phyloP scores from a whole-genome alignment of 345 rosid genomes.

The Gossypium stocksii region DNA sequence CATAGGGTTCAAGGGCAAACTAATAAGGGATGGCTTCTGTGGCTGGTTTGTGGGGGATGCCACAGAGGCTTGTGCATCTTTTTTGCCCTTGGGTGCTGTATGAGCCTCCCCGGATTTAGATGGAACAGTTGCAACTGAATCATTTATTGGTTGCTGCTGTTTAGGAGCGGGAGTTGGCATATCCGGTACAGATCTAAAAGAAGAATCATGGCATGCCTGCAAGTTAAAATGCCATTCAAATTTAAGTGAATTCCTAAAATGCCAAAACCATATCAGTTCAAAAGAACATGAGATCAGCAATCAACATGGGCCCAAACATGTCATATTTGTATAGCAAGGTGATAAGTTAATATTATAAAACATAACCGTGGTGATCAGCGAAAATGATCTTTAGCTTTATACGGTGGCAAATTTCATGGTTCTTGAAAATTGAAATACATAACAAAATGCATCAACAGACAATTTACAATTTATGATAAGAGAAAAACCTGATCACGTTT shows the following conservation, averaged over 20 bases:
- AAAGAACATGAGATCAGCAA: background rate
- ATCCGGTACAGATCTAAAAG: conserved; percentile 43
- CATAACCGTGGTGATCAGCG: background rate
- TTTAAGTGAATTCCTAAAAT: conserved; percentile 9
- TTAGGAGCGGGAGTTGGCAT: conserved; percentile 57
- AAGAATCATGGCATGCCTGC: conserved; percentile 61
- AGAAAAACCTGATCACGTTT: conserved; percentile 71
- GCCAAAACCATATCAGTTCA: background rate
- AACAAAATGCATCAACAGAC: background rate
- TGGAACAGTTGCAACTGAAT: conserved; percentile 37
- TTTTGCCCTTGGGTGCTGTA: conserved; percentile 41
- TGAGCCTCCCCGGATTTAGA: conserved; percentile 41
- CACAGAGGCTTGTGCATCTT: conserved; percentile 50
- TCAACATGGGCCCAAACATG: background rate
- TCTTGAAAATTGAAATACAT: background rate
- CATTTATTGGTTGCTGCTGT: conserved; percentile 53
- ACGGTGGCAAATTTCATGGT: background rate
- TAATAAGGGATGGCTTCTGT: conserved; percentile 53
- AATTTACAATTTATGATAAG: background rate
- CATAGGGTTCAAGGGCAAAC: conserved; percentile 58
- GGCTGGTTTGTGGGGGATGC: conserved; percentile 41
- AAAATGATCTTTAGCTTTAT: background rate
- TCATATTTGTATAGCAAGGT: background rate
- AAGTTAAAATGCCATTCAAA: conserved; percentile 18
- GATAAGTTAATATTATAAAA: background rate